Base-by-base conservation (phyloP, 1,139 yeast species). In the Spathaspora jeffriesii region DNA sequence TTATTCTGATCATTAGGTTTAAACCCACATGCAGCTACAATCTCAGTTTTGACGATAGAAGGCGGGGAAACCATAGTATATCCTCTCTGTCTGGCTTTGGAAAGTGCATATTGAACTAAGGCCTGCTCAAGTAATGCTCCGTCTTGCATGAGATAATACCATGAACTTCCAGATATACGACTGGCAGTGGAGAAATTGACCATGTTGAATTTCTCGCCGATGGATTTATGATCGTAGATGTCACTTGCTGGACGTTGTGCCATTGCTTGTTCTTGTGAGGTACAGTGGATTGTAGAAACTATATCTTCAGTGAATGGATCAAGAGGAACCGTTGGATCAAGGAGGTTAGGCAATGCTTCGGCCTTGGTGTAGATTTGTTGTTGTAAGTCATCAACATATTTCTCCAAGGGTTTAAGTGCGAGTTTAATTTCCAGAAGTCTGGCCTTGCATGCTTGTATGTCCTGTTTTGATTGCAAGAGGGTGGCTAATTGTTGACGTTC, bases 71-170 rank as follows among this genome's bases (percentile, higher is more conserved):
- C 82, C 78, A 86, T 78, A 32, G 67, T 65, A 67, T 88, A 95
- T 0, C 96, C 97, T 8, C 72, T 64, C 39, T 67, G 59, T 38
- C 89, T 72, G 2, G 97, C 96, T 48, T 74, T 70, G 15, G 78
- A 70, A 46, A 93, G 65, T 0, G 95, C 85, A 62, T 85, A 91
- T 53, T 88, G 93, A 1, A 92, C 81, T 47, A 95, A 71, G 0
- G 99, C 99, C 59, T 88, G 95, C 60, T 95, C 99, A 38, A 95
- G 67, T 39, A 85, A 69, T 0, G 97, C 98, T 9, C 96, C 97
- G 54, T 88, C 96, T 15, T 91, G 91, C 2, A 85, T 55, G 11
- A 93, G 69, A 58, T 88, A 95, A 64, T 92, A 93, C 86, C 96
- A 92, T 1, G 97, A 91, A 2, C 87, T 73, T 0, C 99, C 99